Conservation (phyloP, 2,329 filamentous ascomycete species). For the Ceratocystis eucalypticola region DNA sequence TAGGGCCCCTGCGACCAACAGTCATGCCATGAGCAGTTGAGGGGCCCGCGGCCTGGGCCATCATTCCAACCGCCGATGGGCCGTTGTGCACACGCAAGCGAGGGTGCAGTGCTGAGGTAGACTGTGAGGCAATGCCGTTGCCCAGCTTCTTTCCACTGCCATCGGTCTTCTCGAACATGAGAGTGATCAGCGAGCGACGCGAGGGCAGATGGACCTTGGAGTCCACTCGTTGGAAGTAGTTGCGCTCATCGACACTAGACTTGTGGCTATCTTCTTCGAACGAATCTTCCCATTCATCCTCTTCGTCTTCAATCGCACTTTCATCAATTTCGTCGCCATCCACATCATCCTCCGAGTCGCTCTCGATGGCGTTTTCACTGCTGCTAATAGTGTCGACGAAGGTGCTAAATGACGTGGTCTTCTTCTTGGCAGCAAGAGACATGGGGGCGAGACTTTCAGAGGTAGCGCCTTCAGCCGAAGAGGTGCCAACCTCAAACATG, state of each 20-base stretch:
- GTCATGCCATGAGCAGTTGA: slow-evolving; percentile 27
- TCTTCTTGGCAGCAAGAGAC: slow-evolving; percentile 41
- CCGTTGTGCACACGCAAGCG: slow-evolving; percentile 40
- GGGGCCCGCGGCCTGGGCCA: slow-evolving; percentile 23
- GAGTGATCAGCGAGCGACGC: slow-evolving; percentile 74
- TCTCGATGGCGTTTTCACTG: slow-evolving; percentile 36
- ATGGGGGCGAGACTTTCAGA: slow-evolving; percentile 28
- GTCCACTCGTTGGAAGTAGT: slow-evolving; percentile 80
- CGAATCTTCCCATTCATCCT: slow-evolving; percentile 51
- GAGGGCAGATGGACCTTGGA: slow-evolving; percentile 76
- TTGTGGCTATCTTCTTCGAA: slow-evolving; percentile 73
- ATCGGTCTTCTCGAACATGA: slow-evolving; percentile 69
- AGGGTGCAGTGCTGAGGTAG: slow-evolving; percentile 52
- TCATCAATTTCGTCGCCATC: slow-evolving; percentile 61
- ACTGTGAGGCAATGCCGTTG: slow-evolving; percentile 47
- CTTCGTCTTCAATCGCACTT: slow-evolving; percentile 66
- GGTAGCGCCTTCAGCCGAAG: slow-evolving; percentile 68
- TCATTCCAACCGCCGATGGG: slow-evolving; percentile 14
- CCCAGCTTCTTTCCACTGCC: slow-evolving; percentile 53
- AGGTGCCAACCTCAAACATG: slow-evolving; percentile 42
- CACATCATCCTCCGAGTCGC: slow-evolving; percentile 44
- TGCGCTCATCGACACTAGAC: slow-evolving; percentile 66
- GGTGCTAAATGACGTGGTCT: slow-evolving; percentile 70
- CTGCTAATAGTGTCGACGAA: slow-evolving; percentile 57
- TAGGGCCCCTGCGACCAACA: slow-evolving; percentile 28